These are phyloP conservation scores for Sclerotinia minor DNA, from an alignment of 2,329 filamentous ascomycete species.

Conservation along the genomic window DNA sequence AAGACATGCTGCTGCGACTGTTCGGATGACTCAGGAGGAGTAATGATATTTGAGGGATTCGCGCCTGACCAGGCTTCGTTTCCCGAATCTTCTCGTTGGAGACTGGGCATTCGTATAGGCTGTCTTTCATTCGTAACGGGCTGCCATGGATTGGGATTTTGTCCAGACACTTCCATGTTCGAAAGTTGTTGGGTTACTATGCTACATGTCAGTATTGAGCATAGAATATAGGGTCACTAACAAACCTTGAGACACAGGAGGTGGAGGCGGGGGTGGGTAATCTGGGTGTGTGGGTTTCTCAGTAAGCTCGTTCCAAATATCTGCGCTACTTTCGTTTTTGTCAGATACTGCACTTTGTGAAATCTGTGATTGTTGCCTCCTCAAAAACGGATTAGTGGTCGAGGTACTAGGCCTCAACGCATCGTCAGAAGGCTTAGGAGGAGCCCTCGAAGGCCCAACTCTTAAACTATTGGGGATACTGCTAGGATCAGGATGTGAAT, in stretches of 20 bases:
- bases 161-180: constrained; percentile 34
- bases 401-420: constrained; percentile 27
- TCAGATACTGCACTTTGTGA: constrained; percentile 25
- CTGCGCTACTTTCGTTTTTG: constrained; percentile 37
- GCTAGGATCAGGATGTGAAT: constrained; percentile 12
- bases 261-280: constrained; percentile 29
- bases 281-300: constrained; percentile 28
- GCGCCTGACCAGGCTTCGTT: constrained; percentile 37
- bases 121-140: constrained; percentile 33
- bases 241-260: constrained; percentile 32
- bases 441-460: constrained; percentile 34
- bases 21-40: neutral
- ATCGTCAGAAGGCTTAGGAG: constrained; percentile 35
- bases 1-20: constrained; percentile 31
- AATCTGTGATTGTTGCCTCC: constrained; percentile 30
- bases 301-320: constrained; percentile 35
- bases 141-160: constrained; percentile 41
- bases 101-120: constrained; percentile 29
- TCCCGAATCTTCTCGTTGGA: constrained; percentile 34
- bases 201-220: neutral
- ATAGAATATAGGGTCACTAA: neutral
- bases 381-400: constrained; percentile 40
- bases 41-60: neutral
- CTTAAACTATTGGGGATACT: constrained; percentile 37
- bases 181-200: constrained; percentile 34